These are phyloP conservation scores for Forsythia suspensa DNA, from an alignment of 257 asterid species.

Conservation along the genomic window DNA sequence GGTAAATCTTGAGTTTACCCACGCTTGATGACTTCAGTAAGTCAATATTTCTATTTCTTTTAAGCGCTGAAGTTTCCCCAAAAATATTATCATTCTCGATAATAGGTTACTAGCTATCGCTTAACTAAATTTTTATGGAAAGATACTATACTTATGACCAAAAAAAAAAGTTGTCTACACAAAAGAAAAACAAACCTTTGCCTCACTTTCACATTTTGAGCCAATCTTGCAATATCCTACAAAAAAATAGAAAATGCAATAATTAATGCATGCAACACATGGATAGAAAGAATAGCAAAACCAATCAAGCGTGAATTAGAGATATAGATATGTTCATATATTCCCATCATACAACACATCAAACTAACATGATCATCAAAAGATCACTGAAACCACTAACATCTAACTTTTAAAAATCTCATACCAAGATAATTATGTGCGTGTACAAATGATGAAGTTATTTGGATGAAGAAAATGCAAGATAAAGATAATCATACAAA, in stretches of 20 bases:
- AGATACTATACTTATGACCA: background rate
- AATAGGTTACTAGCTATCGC: background rate
- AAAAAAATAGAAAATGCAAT: background rate
- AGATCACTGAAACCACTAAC: background rate
- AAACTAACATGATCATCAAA: background rate
- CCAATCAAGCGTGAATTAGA: background rate
- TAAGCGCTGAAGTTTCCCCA: background rate
- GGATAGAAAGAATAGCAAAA: background rate
- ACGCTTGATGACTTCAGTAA: background rate
- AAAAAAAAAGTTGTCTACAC: background rate
- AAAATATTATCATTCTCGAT: too few relatives aligned
- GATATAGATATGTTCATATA: background rate
- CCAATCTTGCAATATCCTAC: slow-evolving; percentile 85
- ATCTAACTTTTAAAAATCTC: background rate
- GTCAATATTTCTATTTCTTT: background rate
- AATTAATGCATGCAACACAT: background rate
- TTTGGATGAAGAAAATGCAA: background rate
- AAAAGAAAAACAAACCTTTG: slow-evolving; percentile 62
- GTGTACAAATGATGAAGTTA: background rate
- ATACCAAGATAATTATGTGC: background rate
- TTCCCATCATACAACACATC: background rate
- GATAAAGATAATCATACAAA: background rate
- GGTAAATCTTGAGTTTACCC: background rate
- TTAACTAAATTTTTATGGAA: background rate
- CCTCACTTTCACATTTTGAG: slow-evolving; percentile 82